Evolutionary conservation across 1,284 basidiomycete genomes (phyloP).

Genomic region (Pseudozyma hubeiensis): DNA sequence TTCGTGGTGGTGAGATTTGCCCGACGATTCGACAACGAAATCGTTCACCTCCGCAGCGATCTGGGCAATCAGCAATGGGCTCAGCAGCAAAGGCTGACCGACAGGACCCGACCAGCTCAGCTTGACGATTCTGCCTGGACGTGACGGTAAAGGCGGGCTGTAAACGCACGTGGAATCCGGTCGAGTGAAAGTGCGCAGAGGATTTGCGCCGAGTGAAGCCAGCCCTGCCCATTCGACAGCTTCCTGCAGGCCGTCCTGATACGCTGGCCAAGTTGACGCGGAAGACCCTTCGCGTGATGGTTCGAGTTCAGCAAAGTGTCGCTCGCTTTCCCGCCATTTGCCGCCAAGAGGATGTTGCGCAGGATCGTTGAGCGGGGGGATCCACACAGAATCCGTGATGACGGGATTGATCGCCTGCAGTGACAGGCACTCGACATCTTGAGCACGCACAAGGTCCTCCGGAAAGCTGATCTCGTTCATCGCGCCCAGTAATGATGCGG

Average conservation of each 20-base stretch:
- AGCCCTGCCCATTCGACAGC: conserved; percentile 46
- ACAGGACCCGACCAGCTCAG: conserved; percentile 16
- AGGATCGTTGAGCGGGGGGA: conserved; percentile 24
- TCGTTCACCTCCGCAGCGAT: conserved; percentile 21
- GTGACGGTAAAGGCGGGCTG: conserved; percentile 14
- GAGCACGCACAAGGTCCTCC: conserved; percentile 24
- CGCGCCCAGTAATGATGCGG: background rate
- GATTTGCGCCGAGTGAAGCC: conserved; percentile 17
- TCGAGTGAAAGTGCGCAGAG: conserved; percentile 28
- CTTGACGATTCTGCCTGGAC: conserved; percentile 24
- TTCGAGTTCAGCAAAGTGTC: conserved; percentile 28
- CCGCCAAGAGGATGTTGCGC: conserved; percentile 7
- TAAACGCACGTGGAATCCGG: conserved; percentile 35
- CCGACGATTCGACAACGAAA: conserved; percentile 1
- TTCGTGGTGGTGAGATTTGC: background rate
- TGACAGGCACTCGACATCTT: conserved; percentile 10
- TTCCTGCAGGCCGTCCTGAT: conserved; percentile 24
- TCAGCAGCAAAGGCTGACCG: conserved; percentile 19
- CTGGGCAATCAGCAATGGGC: conserved; percentile 20
- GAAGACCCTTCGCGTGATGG: background rate
- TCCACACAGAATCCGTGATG: conserved; percentile 36
- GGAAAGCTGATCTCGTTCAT: conserved; percentile 39
- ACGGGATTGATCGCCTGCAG: conserved; percentile 1
- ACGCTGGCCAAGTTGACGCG: conserved; percentile 20
- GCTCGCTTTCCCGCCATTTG: conserved; percentile 12